phyloP scores from a whole-genome alignment of 768 basidiomycete genomes.

The Phaffia australis region DNA sequence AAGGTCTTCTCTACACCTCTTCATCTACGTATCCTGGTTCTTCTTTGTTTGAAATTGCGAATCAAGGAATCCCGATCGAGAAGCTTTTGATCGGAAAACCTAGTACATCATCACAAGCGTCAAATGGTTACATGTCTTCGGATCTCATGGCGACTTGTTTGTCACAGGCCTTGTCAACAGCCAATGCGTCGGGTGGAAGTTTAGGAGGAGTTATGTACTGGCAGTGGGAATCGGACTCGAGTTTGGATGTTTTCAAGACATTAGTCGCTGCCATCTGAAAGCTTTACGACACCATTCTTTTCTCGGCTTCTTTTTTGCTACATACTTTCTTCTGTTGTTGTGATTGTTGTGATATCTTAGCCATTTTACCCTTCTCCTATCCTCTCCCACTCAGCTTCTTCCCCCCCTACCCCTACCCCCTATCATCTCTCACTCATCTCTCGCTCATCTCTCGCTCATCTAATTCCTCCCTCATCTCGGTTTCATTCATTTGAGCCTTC shows the following conservation, averaged over 20 bases:
- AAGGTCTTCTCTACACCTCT: not conserved
- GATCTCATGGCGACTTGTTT: not conserved
- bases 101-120: not conserved
- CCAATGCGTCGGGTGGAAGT: not conserved
- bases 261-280: not conserved
- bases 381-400: not conserved
- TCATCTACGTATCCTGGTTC: conserved; percentile 1
- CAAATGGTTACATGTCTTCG: conserved; percentile 8
- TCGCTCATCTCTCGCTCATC: no score
- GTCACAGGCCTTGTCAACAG: not conserved
- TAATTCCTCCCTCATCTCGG: no score
- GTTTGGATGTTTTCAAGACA: not conserved
- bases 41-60: conserved; percentile 6
- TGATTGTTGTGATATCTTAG: not conserved
- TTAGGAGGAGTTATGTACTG: not conserved
- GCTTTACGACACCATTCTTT: not conserved
- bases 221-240: not conserved
- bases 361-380: not conserved
- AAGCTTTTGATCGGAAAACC: conserved; percentile 15
- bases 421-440: no score
- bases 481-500: no score
- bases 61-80: not conserved
- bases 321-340: not conserved
- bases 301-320: not conserved
- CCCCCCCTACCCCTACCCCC: no score